These are phyloP conservation scores for Testicularia cyperi DNA, from an alignment of 1,284 basidiomycete species.

Conservation along the genomic window DNA sequence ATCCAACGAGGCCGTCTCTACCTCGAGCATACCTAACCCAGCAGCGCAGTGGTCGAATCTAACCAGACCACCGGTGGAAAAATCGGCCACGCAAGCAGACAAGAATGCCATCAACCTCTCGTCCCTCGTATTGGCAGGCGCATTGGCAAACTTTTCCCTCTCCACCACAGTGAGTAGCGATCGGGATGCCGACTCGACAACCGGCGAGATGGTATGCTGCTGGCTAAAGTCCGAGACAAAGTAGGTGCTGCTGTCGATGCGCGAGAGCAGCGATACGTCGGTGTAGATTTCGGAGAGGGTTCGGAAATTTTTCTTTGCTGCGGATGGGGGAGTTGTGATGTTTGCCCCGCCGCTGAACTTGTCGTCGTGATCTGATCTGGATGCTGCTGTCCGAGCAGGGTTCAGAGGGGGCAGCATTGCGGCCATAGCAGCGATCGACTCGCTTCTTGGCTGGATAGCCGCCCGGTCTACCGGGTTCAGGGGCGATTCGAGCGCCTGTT, in stretches of 20 bases:
- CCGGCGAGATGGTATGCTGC: constrained; percentile 59
- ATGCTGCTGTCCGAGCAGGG: no score
- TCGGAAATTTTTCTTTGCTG: no score
- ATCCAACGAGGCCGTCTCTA: constrained; percentile 16
- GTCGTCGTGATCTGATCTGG: no score
- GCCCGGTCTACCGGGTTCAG: constrained; percentile 63
- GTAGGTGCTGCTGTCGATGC: constrained; percentile 64
- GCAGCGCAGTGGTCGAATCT: constrained; percentile 60
- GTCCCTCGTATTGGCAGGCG: constrained; percentile 64
- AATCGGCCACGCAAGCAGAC: constrained; percentile 59
- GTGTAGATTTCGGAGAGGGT: constrained; percentile 62
- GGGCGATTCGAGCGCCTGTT: constrained; percentile 62
- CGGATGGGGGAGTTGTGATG: no score
- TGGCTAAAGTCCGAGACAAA: constrained; percentile 60
- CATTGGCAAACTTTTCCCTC: constrained; percentile 63
- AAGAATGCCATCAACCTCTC: constrained; percentile 61
- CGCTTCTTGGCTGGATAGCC: constrained; percentile 60
- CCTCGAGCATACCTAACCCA: constrained; percentile 62
- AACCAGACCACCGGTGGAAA: constrained; percentile 60
- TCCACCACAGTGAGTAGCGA: constrained; percentile 65
- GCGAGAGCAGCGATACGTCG: constrained; percentile 65
- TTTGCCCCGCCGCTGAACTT: no score
- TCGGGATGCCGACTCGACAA: constrained; percentile 61
- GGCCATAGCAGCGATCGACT: constrained; percentile 59
- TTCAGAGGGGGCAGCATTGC: constrained; percentile 61